Percentiles rank a stretch among this genome's conserved stretches.
phyloP scores from a whole-genome alignment of 441 rosid genomes.

The Eruca vesicaria region DNA sequence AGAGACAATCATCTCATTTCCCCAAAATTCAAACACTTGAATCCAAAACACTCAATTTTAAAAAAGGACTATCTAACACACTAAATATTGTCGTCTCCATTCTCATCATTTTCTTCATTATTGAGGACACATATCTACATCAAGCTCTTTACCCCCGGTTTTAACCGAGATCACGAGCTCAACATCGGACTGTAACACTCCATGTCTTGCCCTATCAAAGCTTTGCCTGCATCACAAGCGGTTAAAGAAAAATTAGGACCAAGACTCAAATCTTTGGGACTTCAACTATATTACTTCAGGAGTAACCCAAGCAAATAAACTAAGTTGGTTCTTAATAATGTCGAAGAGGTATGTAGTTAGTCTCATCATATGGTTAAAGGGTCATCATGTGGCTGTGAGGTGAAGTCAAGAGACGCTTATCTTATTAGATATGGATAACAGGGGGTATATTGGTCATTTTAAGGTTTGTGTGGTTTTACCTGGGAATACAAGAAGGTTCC shows the following conservation, averaged over 20 bases:
- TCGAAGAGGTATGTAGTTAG: neutral
- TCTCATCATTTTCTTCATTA: conserved; percentile 24
- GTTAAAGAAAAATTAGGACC: conserved; percentile 2
- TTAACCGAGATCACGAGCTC: conserved; percentile 1
- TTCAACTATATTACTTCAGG: neutral
- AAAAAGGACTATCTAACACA: conserved; percentile 34
- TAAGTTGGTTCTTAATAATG: neutral
- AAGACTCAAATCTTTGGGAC: neutral
- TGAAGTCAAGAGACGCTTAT: conserved; percentile 2
- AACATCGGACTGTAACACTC: conserved; percentile 13
- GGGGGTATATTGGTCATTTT: conserved; percentile 18
- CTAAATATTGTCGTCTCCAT: conserved; percentile 18
- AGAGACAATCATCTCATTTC: conserved; percentile 15
- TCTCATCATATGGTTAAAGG: neutral
- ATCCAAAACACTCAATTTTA: neutral
- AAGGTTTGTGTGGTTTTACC: conserved; percentile 41
- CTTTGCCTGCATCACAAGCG: conserved; percentile 51
- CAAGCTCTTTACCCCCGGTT: conserved; percentile 6
- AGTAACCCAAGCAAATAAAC: neutral
- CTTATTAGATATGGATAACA: neutral
- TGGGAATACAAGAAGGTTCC: conserved; percentile 83
- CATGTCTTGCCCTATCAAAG: conserved; percentile 33
- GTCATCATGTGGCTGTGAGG: conserved; percentile 16
- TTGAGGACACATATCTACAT: conserved; percentile 30
- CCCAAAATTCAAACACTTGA: conserved; percentile 12